Evolutionary conservation across 2,329 filamentous ascomycete species (phyloP).

Genomic region (Epichloe uncinata): DNA sequence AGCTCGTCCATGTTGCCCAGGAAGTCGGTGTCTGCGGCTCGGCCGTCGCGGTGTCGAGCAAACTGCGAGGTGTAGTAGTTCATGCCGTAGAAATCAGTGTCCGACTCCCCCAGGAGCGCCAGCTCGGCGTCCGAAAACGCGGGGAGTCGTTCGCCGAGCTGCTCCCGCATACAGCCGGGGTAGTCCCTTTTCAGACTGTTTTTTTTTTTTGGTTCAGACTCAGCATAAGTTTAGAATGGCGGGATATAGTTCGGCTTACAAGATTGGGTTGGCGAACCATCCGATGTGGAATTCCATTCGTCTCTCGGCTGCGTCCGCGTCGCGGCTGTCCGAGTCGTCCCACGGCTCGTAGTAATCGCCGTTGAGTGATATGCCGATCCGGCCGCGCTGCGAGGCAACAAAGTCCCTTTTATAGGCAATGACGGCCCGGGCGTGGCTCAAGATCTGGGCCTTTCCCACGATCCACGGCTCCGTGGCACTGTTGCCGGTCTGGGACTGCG

Average conservation of each 20-base stretch:
- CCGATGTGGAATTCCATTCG: constrained; percentile 25
- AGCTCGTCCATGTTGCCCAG: constrained; percentile 21
- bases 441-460: constrained; percentile 22
- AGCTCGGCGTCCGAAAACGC: constrained; percentile 16
- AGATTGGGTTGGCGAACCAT: constrained; percentile 27
- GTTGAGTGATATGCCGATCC: constrained; percentile 24
- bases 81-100: constrained; percentile 26
- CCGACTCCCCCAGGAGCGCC: constrained; percentile 11
- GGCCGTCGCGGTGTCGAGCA: constrained; percentile 14
- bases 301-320: constrained; percentile 20
- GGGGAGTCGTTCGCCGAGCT: constrained; percentile 19
- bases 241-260: constrained; percentile 11
- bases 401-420: constrained; percentile 21
- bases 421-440: constrained; percentile 22
- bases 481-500: constrained; percentile 11
- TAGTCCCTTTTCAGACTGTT: constrained; percentile 17
- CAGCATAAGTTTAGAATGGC: too few species aligned
- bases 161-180: constrained; percentile 22
- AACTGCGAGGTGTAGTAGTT: constrained; percentile 27
- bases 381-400: constrained; percentile 14
- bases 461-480: constrained; percentile 24
- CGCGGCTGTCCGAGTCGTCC: constrained; percentile 13
- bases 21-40: constrained; percentile 17
- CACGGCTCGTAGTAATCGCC: constrained; percentile 26
- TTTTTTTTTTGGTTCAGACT: too few species aligned